Conservation (phyloP, 768 basidiomycete genomes). For the Pleurotus pulmonarius region DNA sequence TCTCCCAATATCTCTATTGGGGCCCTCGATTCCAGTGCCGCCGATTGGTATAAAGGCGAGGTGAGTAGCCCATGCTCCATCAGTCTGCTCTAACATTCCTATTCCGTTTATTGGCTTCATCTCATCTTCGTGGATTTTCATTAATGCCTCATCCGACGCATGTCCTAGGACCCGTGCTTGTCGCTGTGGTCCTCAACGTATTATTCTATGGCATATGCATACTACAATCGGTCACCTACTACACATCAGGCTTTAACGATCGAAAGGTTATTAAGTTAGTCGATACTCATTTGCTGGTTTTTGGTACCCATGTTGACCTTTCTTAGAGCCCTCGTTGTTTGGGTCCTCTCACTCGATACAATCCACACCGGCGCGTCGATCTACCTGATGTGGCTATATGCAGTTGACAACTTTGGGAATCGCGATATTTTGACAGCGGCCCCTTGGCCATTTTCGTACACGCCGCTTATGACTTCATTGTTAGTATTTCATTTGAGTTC, state of each 20-base stretch:
- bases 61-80: neutral
- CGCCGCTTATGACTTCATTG: slow-evolving; percentile 23
- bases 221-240: slow-evolving; percentile 1
- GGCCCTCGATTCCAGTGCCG: no score
- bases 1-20: no score
- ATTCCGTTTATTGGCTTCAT: neutral
- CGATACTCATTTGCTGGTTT: neutral
- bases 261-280: slow-evolving; percentile 2
- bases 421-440: slow-evolving; percentile 15
- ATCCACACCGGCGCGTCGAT: slow-evolving; percentile 21
- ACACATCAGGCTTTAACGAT: neutral
- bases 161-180: neutral
- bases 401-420: slow-evolving; percentile 20
- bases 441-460: slow-evolving; percentile 23
- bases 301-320: neutral
- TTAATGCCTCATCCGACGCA: neutral
- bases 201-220: slow-evolving; percentile 2
- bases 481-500: slow-evolving; percentile 10
- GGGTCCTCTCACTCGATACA: slow-evolving; percentile 25
- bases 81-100: neutral
- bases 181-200: slow-evolving; percentile 4
- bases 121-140: neutral
- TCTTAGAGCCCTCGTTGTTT: slow-evolving; percentile 19
- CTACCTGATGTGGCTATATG: slow-evolving; percentile 25
- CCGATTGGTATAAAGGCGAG: no score